Base-by-base conservation (phyloP, 257 asterid species). In the Plantago major region DNA sequence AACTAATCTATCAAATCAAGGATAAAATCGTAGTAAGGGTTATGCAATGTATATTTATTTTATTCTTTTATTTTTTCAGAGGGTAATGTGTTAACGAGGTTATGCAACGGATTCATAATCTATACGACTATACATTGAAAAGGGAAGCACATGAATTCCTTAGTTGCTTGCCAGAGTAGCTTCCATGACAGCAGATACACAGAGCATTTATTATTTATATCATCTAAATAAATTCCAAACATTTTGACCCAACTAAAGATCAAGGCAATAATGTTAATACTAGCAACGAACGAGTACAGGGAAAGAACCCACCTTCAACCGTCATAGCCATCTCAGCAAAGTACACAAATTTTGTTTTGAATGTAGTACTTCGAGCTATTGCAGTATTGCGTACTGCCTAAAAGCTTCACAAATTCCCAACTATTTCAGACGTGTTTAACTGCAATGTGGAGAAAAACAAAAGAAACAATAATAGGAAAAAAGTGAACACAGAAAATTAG, bases 321-420 rank as follows among this genome's bases (percentile, higher is more conserved):
- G 95, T 84, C 97, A 89, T 89, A 38, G 94, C 88, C 95, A 89
- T 86, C 68, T 56, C 72, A 55, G 74, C 72, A 37, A 62, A 65
- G 66, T 33, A 33, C 3, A 33, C 11, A 5, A 16, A 46, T 46
- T 11, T 46, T 46, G 15, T 2, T 46, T 22, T 11, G 1, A 44
- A 46, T 15, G 8, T n/a, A 57, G 22, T 37, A 57, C n/a, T 44
- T 57, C 16, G n/a, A 40, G 44, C n/a, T 26, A 37, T 12, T n/a
- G n/a, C n/a, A n/a, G n/a, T n/a, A n/a, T n/a, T 37, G 19, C n/a
- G 26, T 52, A 19, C 9, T 18, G 3, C 40, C 58, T 22, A 53
- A 22, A 22, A 22, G 30, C 15, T 22, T 53, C 28, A 19, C 10
- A 10, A 53, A 22, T 7, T 12, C 30, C 58, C 42, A 53, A 53